phyloP scores from a whole-genome alignment of 2,329 filamentous ascomycete species.

The Claviceps quebecensis region DNA sequence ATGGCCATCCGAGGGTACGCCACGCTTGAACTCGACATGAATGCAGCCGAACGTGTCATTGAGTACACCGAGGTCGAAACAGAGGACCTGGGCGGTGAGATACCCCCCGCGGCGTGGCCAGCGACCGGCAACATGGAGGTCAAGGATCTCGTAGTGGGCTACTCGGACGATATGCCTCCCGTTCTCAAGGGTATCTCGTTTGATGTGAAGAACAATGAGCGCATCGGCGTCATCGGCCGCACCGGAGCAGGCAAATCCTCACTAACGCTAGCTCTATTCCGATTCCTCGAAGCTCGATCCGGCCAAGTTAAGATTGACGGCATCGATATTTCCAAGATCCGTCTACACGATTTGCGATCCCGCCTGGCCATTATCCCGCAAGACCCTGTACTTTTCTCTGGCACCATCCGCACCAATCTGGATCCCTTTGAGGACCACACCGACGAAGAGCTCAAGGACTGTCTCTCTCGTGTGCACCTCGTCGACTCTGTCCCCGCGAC shows the following conservation, averaged over 20 bases:
- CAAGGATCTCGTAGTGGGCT: conserved; percentile 55
- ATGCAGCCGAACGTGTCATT: conserved; percentile 59
- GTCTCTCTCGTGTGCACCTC: conserved; percentile 58
- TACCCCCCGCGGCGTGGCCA: conserved; percentile 61
- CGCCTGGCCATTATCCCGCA: conserved; percentile 67
- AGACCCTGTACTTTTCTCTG: conserved; percentile 70
- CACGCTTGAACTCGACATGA: conserved; percentile 65
- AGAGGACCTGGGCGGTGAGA: conserved; percentile 47
- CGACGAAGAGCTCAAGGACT: conserved; percentile 55
- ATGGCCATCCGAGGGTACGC: conserved; percentile 56
- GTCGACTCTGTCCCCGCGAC: conserved; percentile 28
- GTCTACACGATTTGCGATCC: conserved; percentile 55
- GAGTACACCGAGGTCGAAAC: conserved; percentile 59
- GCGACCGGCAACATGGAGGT: conserved; percentile 59
- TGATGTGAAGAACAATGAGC: conserved; percentile 49
- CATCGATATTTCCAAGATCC: conserved; percentile 58
- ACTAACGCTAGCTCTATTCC: conserved; percentile 61
- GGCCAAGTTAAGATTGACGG: conserved; percentile 60
- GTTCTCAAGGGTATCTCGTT: conserved; percentile 60
- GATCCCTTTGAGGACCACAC: conserved; percentile 61
- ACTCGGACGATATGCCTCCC: conserved; percentile 56
- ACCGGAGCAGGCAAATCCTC: conserved; percentile 70
- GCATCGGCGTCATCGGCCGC: conserved; percentile 63
- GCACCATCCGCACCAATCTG: conserved; percentile 61
- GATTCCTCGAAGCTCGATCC: conserved; percentile 55